Evolutionary conservation across 176 grass and related monocot genomes (phyloP).

Genomic region (Musa itinerans): DNA sequence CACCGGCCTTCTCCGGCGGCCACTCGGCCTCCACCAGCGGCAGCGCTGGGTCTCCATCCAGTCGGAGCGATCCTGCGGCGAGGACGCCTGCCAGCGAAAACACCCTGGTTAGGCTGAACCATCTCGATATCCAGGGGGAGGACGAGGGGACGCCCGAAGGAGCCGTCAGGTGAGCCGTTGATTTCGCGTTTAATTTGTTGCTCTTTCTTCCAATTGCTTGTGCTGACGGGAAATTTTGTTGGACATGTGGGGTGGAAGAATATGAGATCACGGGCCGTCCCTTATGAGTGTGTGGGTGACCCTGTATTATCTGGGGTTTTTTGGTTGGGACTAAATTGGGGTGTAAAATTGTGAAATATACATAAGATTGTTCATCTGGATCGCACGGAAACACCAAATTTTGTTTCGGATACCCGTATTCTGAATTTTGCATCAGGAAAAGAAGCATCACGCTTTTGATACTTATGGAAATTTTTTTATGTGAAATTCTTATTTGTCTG

Average conservation of each 20-base stretch:
- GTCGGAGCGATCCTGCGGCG: conserved; percentile 40
- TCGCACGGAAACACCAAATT: background rate
- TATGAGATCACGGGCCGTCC: background rate
- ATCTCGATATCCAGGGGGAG: conserved; percentile 8
- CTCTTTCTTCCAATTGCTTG: background rate
- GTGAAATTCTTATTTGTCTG: too few species aligned
- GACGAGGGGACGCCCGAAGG: conserved; percentile 2
- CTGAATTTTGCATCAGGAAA: background rate
- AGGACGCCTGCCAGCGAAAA: conserved; percentile 39
- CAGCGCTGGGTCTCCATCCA: conserved; percentile 56
- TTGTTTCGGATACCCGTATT: background rate
- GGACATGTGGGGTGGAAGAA: background rate
- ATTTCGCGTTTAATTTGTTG: background rate
- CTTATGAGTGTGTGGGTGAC: background rate
- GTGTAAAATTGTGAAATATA: background rate
- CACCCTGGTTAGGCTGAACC: conserved; percentile 12
- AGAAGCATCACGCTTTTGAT: too few species aligned
- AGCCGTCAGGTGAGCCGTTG: conserved; percentile 2
- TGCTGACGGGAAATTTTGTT: background rate
- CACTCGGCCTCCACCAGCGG: conserved; percentile 64
- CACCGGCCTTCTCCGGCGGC: conserved; percentile 40
- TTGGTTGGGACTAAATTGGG: background rate
- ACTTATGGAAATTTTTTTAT: too few species aligned
- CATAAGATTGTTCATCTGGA: background rate
- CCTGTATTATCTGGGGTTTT: too few species aligned